phyloP scores from a whole-genome alignment of 1,284 basidiomycete genomes.

The Leucocoprinus gongylophorus region DNA sequence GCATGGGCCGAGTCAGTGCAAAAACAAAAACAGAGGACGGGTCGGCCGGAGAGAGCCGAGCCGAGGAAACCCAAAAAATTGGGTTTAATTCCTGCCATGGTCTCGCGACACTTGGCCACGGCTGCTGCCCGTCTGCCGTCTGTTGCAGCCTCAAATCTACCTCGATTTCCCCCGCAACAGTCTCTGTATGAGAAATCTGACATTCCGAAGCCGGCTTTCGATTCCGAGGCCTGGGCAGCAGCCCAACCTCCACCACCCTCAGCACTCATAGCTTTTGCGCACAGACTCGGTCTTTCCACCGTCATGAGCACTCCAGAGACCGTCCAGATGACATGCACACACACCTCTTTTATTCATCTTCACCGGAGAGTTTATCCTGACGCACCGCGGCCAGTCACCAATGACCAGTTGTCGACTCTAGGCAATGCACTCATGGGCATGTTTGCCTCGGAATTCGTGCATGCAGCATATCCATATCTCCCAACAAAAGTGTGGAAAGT shows the following conservation, averaged over 20 bases:
- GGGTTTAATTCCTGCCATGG: background rate
- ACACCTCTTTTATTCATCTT: conserved; percentile 63
- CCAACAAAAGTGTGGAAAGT: conserved; percentile 88
- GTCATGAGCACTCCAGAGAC: conserved; percentile 44
- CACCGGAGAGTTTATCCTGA: conserved; percentile 49
- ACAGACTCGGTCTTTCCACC: conserved; percentile 62
- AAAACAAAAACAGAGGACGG: background rate
- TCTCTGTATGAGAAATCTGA: conserved; percentile 35
- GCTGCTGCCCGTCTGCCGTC: conserved; percentile 51
- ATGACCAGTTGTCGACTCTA: conserved; percentile 72
- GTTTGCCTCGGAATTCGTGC: conserved; percentile 83
- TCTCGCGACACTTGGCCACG: conserved; percentile 50
- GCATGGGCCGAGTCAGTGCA: too few relatives aligned
- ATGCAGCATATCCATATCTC: conserved; percentile 82
- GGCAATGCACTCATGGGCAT: conserved; percentile 92
- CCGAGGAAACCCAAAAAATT: background rate
- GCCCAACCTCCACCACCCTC: conserved; percentile 67
- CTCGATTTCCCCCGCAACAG: conserved; percentile 58
- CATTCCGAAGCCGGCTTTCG: conserved; percentile 37
- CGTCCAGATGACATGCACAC: conserved; percentile 73
- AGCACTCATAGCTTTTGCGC: conserved; percentile 66
- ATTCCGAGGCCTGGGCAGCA: conserved; percentile 61
- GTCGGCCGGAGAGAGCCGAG: conserved; percentile 1
- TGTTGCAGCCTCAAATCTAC: conserved; percentile 46
- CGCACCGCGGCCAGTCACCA: conserved; percentile 50